A percentile compares a stretch with the other conserved stretches of the same genome.
Evolutionary conservation across 768 basidiomycete genomes (phyloP).

Genomic region (Termitomyces sp.): DNA sequence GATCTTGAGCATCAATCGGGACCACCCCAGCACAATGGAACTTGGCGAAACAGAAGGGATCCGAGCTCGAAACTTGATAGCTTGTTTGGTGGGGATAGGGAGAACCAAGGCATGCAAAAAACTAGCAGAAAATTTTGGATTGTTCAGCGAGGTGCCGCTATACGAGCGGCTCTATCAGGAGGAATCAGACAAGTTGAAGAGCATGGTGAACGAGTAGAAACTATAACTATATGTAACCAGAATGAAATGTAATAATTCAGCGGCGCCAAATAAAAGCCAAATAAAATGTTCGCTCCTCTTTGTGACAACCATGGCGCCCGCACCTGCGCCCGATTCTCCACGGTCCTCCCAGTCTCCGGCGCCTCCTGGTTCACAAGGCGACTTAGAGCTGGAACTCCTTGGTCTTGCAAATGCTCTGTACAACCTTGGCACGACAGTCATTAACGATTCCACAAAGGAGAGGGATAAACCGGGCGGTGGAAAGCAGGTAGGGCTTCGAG

Average conservation of each 20-base stretch:
- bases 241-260: neutral
- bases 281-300: neutral
- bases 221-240: neutral
- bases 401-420: slow-evolving; percentile 75
- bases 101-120: slow-evolving; percentile 15
- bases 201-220: neutral
- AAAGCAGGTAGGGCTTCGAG: slow-evolving; percentile 74
- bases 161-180: slow-evolving; percentile 10
- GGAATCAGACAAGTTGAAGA: slow-evolving; percentile 4
- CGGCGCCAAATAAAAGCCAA: slow-evolving; percentile 5
- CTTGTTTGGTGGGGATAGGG: slow-evolving; percentile 13
- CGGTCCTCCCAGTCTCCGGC: slow-evolving; percentile 70
- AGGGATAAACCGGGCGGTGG: slow-evolving; percentile 62
- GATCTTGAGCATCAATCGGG: slow-evolving; percentile 16
- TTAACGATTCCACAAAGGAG: slow-evolving; percentile 79
- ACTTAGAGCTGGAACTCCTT: slow-evolving; percentile 69
- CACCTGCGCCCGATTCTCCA: slow-evolving; percentile 57
- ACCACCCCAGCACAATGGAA: slow-evolving; percentile 20
- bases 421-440: slow-evolving; percentile 77
- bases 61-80: slow-evolving; percentile 12
- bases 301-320: slow-evolving; percentile 7
- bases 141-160: slow-evolving; percentile 8
- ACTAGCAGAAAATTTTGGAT: slow-evolving; percentile 11
- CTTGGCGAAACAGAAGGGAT: slow-evolving; percentile 12
- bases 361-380: slow-evolving; percentile 63